These are phyloP conservation scores for Nepenthes alata DNA, from an alignment of 179 eudicot species.

Conservation along the genomic window DNA sequence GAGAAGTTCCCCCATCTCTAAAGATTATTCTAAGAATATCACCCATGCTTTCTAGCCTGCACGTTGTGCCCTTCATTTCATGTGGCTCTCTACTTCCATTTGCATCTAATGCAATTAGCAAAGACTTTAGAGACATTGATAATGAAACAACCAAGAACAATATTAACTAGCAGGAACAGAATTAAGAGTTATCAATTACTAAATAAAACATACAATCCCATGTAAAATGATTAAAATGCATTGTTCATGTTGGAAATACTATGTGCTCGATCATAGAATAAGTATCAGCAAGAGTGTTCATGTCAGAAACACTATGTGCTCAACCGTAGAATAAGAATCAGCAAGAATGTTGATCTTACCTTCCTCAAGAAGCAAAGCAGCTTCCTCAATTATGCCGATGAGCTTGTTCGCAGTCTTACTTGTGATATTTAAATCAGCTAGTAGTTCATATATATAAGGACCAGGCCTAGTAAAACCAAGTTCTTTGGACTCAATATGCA, in stretches of 20 bases:
- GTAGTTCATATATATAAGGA: constrained; percentile 80
- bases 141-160: constrained; percentile 1
- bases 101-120: constrained; percentile 30
- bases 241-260: background rate
- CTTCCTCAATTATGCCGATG: constrained; percentile 63
- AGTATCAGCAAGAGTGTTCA: background rate
- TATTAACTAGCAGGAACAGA: background rate
- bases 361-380: constrained; percentile 82
- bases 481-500: constrained; percentile 71
- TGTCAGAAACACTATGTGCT: background rate
- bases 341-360: constrained; percentile 27
- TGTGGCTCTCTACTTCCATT: constrained; percentile 42
- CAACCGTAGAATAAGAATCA: background rate
- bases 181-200: background rate
- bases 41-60: constrained; percentile 69
- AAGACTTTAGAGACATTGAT: background rate
- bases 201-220: background rate
- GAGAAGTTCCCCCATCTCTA: constrained; percentile 60
- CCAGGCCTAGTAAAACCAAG: constrained; percentile 93
- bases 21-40: constrained; percentile 66
- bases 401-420: constrained; percentile 50
- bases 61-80: constrained; percentile 40
- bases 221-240: too few relatives aligned
- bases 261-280: background rate
- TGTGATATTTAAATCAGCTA: constrained; percentile 70